A percentile compares a stretch with the other conserved stretches of the same genome.
phyloP scores from a whole-genome alignment of 192 early-diverging fungal genomes.

The Coemansia sp. region DNA sequence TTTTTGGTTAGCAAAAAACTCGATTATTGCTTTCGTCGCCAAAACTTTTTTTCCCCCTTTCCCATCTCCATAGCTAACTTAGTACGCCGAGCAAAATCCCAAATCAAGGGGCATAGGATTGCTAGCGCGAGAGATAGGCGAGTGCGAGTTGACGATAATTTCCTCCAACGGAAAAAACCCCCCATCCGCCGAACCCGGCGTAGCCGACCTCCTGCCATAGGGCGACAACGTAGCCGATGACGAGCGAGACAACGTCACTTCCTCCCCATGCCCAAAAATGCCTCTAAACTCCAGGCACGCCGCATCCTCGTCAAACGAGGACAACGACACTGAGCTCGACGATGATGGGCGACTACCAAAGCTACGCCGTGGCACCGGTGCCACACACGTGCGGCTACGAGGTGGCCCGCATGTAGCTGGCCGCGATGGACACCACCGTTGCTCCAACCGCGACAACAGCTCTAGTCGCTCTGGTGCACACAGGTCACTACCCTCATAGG shows the following conservation, averaged over 20 bases:
- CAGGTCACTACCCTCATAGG: slow-evolving; percentile 9
- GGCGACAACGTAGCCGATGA: slow-evolving; percentile 32
- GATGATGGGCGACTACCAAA: slow-evolving; percentile 20
- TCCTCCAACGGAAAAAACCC: slow-evolving; percentile 42
- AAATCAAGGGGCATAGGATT: slow-evolving; percentile 46
- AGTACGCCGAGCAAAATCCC: slow-evolving; percentile 35
- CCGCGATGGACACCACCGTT: slow-evolving; percentile 42
- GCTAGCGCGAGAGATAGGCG: slow-evolving; percentile 41
- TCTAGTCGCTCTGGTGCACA: slow-evolving; percentile 33
- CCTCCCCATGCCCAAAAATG: slow-evolving; percentile 31
- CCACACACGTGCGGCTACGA: slow-evolving; percentile 30
- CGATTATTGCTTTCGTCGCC: not conserved
- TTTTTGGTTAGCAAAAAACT: not conserved
- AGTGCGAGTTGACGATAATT: slow-evolving; percentile 30
- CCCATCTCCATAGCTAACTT: not conserved
- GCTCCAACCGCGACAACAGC: slow-evolving; percentile 42
- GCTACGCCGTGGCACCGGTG: slow-evolving; percentile 36
- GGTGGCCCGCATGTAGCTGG: slow-evolving; percentile 3
- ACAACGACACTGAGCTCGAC: slow-evolving; percentile 14
- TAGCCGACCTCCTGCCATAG: not conserved
- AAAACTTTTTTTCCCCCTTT: not conserved
- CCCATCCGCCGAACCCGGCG: slow-evolving; percentile 4
- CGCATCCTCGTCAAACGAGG: slow-evolving; percentile 29
- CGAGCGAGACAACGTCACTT: slow-evolving; percentile 17
- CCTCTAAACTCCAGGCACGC: slow-evolving; percentile 48